These are phyloP conservation scores for Haplosporangium gracile DNA, from an alignment of 192 early-diverging fungal genomes.

Conservation along the genomic window DNA sequence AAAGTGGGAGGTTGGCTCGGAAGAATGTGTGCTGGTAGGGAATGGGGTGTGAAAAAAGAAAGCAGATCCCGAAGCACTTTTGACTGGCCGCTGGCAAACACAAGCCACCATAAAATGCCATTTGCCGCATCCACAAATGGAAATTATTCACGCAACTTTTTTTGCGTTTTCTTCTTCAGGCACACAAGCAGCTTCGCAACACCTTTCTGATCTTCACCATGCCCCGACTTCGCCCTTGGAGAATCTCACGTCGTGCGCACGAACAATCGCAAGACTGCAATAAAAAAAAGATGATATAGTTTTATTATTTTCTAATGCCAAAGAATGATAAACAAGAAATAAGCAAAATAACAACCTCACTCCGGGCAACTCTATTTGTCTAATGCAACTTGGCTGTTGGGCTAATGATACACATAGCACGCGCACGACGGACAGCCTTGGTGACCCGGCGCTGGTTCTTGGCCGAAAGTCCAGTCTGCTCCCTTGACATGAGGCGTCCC, in stretches of 20 bases:
- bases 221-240: background rate
- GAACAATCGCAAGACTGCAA: background rate
- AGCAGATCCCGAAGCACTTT: background rate
- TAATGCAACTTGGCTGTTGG: constrained; percentile 42
- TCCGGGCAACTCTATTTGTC: background rate
- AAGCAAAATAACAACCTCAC: background rate
- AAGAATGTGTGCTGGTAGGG: background rate
- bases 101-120: background rate
- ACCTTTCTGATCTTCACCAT: background rate
- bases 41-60: constrained; percentile 1
- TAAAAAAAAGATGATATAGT: background rate
- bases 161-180: background rate
- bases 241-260: background rate
- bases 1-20: background rate
- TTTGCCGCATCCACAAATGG: background rate
- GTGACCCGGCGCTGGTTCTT: constrained; percentile 72
- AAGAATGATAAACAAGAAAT: background rate
- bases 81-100: background rate
- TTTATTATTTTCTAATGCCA: constrained; percentile 6
- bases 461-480: constrained; percentile 70
- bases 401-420: constrained; percentile 60
- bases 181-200: background rate
- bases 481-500: constrained; percentile 72
- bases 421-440: constrained; percentile 72
- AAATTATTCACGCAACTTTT: too few relatives aligned